These are phyloP conservation scores for Ammopiptanthus mongolicus DNA, from an alignment of 306 rosid species.

Conservation along the genomic window DNA sequence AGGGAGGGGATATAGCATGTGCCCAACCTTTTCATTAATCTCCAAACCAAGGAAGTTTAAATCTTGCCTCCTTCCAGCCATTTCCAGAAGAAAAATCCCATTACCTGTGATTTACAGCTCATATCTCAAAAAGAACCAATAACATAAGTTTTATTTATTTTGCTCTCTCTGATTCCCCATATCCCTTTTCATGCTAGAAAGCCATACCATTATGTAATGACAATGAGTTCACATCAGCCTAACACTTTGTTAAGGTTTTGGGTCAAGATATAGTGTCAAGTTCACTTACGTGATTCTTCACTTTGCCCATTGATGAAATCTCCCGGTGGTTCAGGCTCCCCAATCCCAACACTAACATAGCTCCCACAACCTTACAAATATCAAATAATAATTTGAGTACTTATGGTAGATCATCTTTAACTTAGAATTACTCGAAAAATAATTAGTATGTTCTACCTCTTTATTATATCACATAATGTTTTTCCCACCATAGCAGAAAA, in stretches of 20 bases:
- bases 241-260: too few relatives aligned
- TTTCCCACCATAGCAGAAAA: too few relatives aligned
- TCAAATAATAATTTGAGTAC: too few relatives aligned
- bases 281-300: too few relatives aligned
- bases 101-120: conserved; percentile 56
- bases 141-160: background rate
- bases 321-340: too few relatives aligned
- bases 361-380: too few relatives aligned
- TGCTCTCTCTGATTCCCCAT: background rate
- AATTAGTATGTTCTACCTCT: background rate
- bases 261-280: too few relatives aligned
- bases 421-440: background rate
- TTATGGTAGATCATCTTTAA: too few relatives aligned
- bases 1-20: background rate
- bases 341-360: too few relatives aligned
- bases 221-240: background rate
- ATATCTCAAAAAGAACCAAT: conserved; percentile 12
- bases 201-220: background rate
- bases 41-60: conserved; percentile 89
- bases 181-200: background rate
- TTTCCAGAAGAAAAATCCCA: conserved; percentile 76
- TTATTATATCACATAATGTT: background rate
- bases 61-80: conserved; percentile 70
- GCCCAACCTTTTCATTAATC: conserved; percentile 76
- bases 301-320: too few relatives aligned